Evolutionary conservation across 139 green algal genomes (phyloP), one percentile per base, ranked within the genome.

Genomic region (Zygnema cylindricum): DNA sequence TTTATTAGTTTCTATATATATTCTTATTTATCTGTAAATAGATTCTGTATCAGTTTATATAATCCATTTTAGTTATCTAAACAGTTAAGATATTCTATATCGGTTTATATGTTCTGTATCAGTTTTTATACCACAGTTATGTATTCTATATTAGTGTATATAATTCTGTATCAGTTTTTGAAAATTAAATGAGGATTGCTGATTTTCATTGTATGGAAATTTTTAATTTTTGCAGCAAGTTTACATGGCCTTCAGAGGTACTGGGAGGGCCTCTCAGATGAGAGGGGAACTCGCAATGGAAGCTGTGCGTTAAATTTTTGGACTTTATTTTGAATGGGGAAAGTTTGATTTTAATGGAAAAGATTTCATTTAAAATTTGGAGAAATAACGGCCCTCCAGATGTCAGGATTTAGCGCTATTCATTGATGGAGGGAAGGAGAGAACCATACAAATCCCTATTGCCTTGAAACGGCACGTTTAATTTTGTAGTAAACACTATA

Each of bases 141-240:
- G 25, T 25, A 35, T 25, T 73, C 30, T 73, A 73, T 25, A 73
- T 73, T 25, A 25, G 25, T 25, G 25, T 25, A 30, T 35, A 25
- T 35, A 30, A 35, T 30, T 35, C 30, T 73, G 57, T 73, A 73
- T 73, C 30, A 73, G 57, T 35, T 30, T 35, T 73, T 73, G 57
- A 73, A 30, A 30, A 73, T 73, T 73, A 30, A 30, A 73, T 73
- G 30, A 35, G 57, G 57, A 73, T 30, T 30, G 30, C 57, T 73
- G 57, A 73, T 73, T 73, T 30, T 73, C 30, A 73, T 30, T 73
- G 57, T 35, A 35, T 73, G 57, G 57, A 35, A 35, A 25, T 73
- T 73, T 30, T 73, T 73, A 30, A 30, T 30, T 73, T 73, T 30
- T 73, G 57, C 57, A 73, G 57, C 57, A 73, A 73, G 57, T 73